These are phyloP conservation scores for Exophiala sideris DNA, from an alignment of 2,329 filamentous ascomycete species.

Conservation along the genomic window DNA sequence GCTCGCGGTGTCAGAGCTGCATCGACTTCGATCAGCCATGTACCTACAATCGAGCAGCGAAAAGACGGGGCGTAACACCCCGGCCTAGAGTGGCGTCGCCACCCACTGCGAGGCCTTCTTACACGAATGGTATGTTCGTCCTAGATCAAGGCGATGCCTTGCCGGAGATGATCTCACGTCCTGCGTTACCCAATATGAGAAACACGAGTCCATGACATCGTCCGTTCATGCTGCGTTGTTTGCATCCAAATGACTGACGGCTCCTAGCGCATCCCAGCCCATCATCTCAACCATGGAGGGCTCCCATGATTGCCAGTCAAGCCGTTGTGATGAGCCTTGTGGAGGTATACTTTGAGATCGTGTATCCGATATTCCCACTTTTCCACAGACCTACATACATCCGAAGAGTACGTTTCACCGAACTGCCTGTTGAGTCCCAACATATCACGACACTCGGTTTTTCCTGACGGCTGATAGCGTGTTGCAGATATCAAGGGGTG, in stretches of 20 bases:
- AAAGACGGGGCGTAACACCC: slow-evolving; percentile 36
- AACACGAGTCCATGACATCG: no score
- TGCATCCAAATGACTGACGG: not conserved
- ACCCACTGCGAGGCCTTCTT: not conserved
- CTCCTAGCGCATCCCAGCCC: slow-evolving; percentile 1
- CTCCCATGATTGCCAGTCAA: slow-evolving; percentile 41
- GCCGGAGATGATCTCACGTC: no score
- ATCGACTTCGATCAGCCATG: slow-evolving; percentile 50
- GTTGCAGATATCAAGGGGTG: slow-evolving; percentile 36
- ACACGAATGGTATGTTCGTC: slow-evolving; percentile 2
- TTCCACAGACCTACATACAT: slow-evolving; percentile 49
- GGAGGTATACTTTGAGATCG: slow-evolving; percentile 51
- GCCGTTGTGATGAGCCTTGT: slow-evolving; percentile 43
- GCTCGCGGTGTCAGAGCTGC: slow-evolving; percentile 48
- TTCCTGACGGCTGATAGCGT: not conserved
- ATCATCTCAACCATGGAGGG: slow-evolving; percentile 35
- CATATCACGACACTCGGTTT: not conserved
- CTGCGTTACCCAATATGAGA: no score
- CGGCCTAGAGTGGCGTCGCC: slow-evolving; percentile 5
- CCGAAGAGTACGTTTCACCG: slow-evolving; percentile 24
- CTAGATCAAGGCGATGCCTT: no score
- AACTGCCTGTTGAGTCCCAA: not conserved
- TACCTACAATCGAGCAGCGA: slow-evolving; percentile 46
- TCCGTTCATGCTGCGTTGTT: no score
- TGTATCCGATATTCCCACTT: slow-evolving; percentile 54